These are phyloP conservation scores for Nematocida displodere DNA, from an alignment of 371 early-diverging fungal species.

Conservation along the genomic window DNA sequence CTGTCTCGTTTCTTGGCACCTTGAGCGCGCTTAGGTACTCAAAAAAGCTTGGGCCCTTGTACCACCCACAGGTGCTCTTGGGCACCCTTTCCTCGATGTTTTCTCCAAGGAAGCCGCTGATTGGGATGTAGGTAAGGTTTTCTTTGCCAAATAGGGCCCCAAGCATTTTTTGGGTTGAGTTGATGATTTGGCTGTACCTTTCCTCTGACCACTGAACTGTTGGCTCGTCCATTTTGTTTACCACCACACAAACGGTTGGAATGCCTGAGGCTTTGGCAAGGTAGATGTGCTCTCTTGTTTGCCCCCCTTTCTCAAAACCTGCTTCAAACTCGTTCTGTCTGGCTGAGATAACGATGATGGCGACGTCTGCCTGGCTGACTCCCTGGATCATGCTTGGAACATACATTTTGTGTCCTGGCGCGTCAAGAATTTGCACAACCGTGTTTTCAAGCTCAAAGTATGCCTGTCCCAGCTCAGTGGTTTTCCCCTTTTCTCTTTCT, in stretches of 20 bases:
- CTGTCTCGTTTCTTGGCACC: conserved; percentile 22
- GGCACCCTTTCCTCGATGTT: conserved; percentile 49
- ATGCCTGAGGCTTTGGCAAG: conserved; percentile 69
- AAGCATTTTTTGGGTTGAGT: conserved; percentile 31
- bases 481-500: conserved; percentile 73
- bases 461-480: conserved; percentile 67
- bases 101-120: conserved; percentile 62
- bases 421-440: conserved; percentile 65
- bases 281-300: conserved; percentile 97
- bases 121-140: conserved; percentile 59
- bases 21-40: conserved; percentile 54
- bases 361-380: conserved; percentile 76
- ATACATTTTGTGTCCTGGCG: conserved; percentile 97
- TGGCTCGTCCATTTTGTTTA: conserved; percentile 66
- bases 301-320: conserved; percentile 90
- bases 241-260: conserved; percentile 56
- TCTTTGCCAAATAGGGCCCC: conserved; percentile 45
- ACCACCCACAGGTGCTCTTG: conserved; percentile 48
- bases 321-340: conserved; percentile 92
- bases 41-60: conserved; percentile 62
- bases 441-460: conserved; percentile 84
- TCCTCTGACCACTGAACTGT: conserved; percentile 57
- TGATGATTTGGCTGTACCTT: conserved; percentile 54
- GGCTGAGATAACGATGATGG: conserved; percentile 88
- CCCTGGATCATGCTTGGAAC: conserved; percentile 96